These are phyloP conservation scores for Vickermania spadyakhi DNA, from an alignment of 208 protist genomes.

Conservation along the genomic window DNA sequence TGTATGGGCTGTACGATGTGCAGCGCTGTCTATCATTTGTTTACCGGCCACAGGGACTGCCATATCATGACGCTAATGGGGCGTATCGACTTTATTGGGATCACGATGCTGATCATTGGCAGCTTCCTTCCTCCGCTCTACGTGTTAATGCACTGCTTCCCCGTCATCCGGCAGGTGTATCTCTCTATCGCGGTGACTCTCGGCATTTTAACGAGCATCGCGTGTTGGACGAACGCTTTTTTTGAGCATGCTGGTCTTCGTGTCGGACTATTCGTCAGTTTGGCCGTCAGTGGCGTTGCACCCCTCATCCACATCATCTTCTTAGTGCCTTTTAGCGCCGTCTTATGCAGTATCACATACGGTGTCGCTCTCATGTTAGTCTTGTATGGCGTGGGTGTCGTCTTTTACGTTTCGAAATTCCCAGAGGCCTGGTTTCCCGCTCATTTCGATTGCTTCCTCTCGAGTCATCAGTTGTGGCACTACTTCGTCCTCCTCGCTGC, in stretches of 20 bases:
- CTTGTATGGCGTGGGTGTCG: constrained; percentile 31
- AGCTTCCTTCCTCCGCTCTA: constrained; percentile 48
- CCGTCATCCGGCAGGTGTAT: constrained; percentile 23
- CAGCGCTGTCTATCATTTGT: constrained; percentile 36
- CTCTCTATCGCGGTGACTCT: constrained; percentile 17
- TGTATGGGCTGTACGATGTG: constrained; percentile 29
- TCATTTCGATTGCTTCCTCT: constrained; percentile 36
- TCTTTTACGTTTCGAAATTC: constrained; percentile 38
- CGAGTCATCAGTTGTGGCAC: constrained; percentile 55
- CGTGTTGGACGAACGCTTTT: constrained; percentile 12
- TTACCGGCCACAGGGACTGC: constrained; percentile 22
- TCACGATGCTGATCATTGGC: constrained; percentile 32
- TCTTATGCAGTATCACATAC: neutral
- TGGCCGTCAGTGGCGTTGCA: constrained; percentile 20
- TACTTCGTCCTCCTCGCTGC: constrained; percentile 38
- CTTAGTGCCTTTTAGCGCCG: constrained; percentile 9
- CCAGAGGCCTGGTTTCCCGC: constrained; percentile 37
- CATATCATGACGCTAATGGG: constrained; percentile 14
- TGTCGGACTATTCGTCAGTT: constrained; percentile 18
- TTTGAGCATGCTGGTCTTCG: constrained; percentile 14
- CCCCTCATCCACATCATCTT: constrained; percentile 21
- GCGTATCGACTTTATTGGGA: constrained; percentile 35
- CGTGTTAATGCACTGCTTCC: constrained; percentile 29
- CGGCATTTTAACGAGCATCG: constrained; percentile 15
- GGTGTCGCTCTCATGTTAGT: constrained; percentile 28